These are phyloP conservation scores for Cryphonectria carpinicola DNA, from an alignment of 2,329 filamentous ascomycete species.

Conservation along the genomic window DNA sequence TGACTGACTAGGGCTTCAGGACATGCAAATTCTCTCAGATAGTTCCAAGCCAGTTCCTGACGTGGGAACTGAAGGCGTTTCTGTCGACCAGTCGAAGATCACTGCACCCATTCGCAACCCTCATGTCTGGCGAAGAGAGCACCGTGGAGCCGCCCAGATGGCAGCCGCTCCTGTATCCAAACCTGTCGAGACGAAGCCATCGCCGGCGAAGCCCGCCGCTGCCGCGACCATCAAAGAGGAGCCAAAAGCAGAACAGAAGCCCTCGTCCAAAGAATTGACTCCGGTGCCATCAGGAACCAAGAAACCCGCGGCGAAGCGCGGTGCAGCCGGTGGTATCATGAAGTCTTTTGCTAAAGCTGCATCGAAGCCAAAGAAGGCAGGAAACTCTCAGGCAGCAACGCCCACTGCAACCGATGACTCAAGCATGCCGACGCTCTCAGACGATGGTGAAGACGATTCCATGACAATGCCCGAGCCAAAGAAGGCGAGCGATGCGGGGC, in stretches of 20 bases:
- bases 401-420: conserved; percentile 50
- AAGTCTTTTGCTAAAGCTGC: conserved; percentile 74
- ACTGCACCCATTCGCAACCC: conserved; percentile 79
- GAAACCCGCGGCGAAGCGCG: conserved; percentile 57
- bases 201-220: conserved; percentile 32
- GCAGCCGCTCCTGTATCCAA: conserved; percentile 37
- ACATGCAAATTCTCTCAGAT: conserved; percentile 73
- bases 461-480: conserved; percentile 52
- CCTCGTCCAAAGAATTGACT: conserved; percentile 44
- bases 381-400: conserved; percentile 40
- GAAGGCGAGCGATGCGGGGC: conserved; percentile 36
- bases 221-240: conserved; percentile 40
- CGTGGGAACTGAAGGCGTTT: conserved; percentile 61
- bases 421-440: conserved; percentile 55
- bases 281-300: conserved; percentile 40
- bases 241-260: conserved; percentile 36
- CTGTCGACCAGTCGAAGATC: conserved; percentile 58
- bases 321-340: conserved; percentile 68
- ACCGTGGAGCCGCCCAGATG: conserved; percentile 40
- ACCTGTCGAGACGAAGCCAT: conserved; percentile 39
- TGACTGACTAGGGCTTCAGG: conserved; percentile 36
- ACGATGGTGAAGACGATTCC: conserved; percentile 56
- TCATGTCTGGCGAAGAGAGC: conserved; percentile 59
- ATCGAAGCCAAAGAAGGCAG: conserved; percentile 54
- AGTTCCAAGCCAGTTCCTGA: conserved; percentile 65